Conservation (phyloP, 306 rosid genomes). For the Ziziphus jujuba region DNA sequence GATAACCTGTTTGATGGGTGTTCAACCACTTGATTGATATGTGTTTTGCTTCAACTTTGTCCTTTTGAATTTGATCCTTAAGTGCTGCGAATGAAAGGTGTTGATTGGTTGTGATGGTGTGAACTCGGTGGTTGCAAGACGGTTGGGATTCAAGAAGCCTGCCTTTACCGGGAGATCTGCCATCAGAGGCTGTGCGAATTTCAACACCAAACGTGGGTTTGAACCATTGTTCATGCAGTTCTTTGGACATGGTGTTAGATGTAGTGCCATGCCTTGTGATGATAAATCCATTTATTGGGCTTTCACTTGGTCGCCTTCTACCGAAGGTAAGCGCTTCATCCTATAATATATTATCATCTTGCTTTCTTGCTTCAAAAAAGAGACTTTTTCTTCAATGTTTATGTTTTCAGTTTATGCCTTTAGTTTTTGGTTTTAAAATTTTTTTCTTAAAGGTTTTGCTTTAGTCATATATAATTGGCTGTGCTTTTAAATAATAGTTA, state of each 20-base stretch:
- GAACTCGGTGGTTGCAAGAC: conserved; percentile 67
- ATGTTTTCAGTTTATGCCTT: too few relatives aligned
- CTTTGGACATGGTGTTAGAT: conserved; percentile 58
- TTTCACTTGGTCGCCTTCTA: conserved; percentile 54
- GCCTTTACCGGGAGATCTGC: conserved; percentile 49
- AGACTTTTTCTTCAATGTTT: neutral
- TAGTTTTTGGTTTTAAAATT: too few relatives aligned
- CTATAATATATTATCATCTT: neutral
- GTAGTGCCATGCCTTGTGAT: conserved; percentile 50
- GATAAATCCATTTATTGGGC: conserved; percentile 51
- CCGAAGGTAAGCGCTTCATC: conserved; percentile 43
- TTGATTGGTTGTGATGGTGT: conserved; percentile 86
- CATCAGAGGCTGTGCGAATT: conserved; percentile 47
- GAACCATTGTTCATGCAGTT: conserved; percentile 40
- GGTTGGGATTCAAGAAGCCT: conserved; percentile 63
- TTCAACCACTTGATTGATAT: too few relatives aligned
- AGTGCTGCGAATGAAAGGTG: conserved; percentile 41
- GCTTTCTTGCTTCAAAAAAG: neutral
- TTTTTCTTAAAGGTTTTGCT: too few relatives aligned
- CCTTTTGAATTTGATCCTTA: neutral
- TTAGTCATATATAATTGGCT: too few relatives aligned
- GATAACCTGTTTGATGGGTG: neutral
- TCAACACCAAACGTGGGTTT: conserved; percentile 29
- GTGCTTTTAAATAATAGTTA: too few relatives aligned
- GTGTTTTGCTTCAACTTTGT: too few relatives aligned